Conservation (phyloP, 345 rosid species). For the Citrus unshiu region DNA sequence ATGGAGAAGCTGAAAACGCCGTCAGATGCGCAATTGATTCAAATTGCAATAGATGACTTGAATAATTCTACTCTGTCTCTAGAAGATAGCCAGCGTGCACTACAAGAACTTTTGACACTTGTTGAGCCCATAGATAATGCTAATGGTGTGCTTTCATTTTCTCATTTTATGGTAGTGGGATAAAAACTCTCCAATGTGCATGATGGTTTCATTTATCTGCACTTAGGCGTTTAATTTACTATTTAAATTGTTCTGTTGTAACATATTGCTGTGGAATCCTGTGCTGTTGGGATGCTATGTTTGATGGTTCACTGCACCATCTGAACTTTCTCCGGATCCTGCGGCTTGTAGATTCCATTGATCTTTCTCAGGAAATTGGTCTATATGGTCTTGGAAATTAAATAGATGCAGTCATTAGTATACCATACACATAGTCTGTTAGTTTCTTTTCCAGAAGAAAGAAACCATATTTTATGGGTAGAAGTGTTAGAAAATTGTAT, state of each 20-base stretch:
- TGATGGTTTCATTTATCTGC: not conserved
- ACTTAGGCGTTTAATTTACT: not conserved
- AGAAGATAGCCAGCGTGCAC: slow-evolving; percentile 74
- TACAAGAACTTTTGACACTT: slow-evolving; percentile 76
- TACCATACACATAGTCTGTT: not conserved
- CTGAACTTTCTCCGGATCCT: not conserved
- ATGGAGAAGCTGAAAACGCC: slow-evolving; percentile 80
- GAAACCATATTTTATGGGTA: not conserved
- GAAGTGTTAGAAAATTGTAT: not conserved
- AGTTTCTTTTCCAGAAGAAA: not conserved
- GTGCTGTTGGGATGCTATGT: not conserved
- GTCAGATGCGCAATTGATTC: slow-evolving; percentile 81
- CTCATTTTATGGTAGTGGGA: not conserved
- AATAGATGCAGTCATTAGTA: not conserved
- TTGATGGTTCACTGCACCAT: not conserved
- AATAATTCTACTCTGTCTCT: slow-evolving; percentile 66
- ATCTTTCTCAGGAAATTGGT: not conserved
- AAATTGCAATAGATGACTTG: slow-evolving; percentile 70
- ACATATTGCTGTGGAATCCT: not conserved
- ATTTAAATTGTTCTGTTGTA: not conserved
- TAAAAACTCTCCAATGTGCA: not conserved
- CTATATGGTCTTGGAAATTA: not conserved
- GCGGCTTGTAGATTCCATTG: not conserved
- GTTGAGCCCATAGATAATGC: slow-evolving; percentile 97
- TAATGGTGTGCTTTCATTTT: slow-evolving; percentile 45